Percentiles rank a stretch among this genome's conserved stretches.
phyloP scores from a whole-genome alignment of 345 rosid species.

The Mercurialis annua region DNA sequence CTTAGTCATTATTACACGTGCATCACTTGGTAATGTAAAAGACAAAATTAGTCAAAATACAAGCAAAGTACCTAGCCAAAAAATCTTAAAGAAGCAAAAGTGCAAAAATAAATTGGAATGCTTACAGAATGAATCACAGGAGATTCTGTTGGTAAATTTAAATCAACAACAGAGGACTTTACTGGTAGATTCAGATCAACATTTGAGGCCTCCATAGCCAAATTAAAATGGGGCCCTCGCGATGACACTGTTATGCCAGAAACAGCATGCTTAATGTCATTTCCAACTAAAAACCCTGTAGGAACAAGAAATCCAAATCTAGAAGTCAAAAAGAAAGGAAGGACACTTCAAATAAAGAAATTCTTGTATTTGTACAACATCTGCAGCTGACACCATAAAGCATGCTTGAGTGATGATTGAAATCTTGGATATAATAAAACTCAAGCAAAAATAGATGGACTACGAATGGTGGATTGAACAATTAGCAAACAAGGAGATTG shows the following conservation, averaged over 20 bases:
- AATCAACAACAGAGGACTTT: constrained; percentile 15
- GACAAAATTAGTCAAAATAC: too few species aligned
- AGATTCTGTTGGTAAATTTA: constrained; percentile 11
- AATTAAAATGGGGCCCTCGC: constrained; percentile 29
- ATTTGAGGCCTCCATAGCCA: constrained; percentile 21
- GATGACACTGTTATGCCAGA: constrained; percentile 46
- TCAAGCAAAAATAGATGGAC: constrained; percentile 40
- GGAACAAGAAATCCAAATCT: constrained; percentile 13
- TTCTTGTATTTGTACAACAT: constrained; percentile 21
- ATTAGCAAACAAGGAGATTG: constrained; percentile 27
- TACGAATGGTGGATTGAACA: constrained; percentile 30
- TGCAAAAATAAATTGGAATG: neutral
- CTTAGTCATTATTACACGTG: too few species aligned
- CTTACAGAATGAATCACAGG: constrained; percentile 31
- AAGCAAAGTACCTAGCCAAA: neutral
- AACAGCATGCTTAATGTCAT: constrained; percentile 49
- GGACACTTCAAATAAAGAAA: constrained; percentile 16
- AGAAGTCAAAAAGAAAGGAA: constrained; percentile 26
- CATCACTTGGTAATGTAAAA: neutral
- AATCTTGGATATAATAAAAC: constrained; percentile 30
- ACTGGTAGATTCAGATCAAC: constrained; percentile 31
- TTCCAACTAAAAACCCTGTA: constrained; percentile 31
- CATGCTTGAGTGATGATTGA: constrained; percentile 46
- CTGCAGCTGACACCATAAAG: constrained; percentile 32
- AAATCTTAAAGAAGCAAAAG: neutral